Evolutionary conservation across 208 protist species (phyloP), one percentile per base, ranked within the genome.

Genomic region (Trypanosoma cruzi): DNA sequence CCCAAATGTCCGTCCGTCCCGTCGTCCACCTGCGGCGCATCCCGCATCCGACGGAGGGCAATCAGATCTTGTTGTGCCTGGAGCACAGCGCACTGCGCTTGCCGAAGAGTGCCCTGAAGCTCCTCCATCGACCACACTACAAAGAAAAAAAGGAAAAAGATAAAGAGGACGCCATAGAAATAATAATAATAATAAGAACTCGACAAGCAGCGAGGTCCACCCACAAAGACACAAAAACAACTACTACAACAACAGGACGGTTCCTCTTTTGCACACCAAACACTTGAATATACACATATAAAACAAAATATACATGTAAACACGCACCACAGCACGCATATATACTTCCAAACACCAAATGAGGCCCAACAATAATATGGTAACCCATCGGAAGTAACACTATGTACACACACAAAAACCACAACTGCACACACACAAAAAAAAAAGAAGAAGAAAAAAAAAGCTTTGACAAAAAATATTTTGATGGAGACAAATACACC

Each of bases 61-160:
- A 67, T 75, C 26, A 84, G 68, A 40, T 86, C 80, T 5, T 64
- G 50, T 26, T 80, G 77, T 36, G 73, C 77, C 31, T 79, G 60
- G 14, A 81, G 55, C 28, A 89, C 71, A 18, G 73, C 77, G 0
- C 64, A 72, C 44, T 84, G 80, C 3, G 80, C 77, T 58, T 73
- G 65, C 58, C 81, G 61, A 60, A 89, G 57, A 0, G 70, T 69
- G 24, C 73, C 70, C 36, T 70, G 40, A n/a, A 89, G 49, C 49
- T 65, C 68, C 52, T 89, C 84, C 84, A 89, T 89, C 28, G 64
- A 58, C 34, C 52, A 56, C 26, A 56, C 26, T 34, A 5, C 52
- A 56, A 55, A 50, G 37, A 42, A 58, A 44, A 34, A 59, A 37
- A 66, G 20, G 53, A 54, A 64, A 59, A 73, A 32, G 11, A 54